Conservation (phyloP, 148 eudicot genomes). For the Vaccinium myrtillus region DNA sequence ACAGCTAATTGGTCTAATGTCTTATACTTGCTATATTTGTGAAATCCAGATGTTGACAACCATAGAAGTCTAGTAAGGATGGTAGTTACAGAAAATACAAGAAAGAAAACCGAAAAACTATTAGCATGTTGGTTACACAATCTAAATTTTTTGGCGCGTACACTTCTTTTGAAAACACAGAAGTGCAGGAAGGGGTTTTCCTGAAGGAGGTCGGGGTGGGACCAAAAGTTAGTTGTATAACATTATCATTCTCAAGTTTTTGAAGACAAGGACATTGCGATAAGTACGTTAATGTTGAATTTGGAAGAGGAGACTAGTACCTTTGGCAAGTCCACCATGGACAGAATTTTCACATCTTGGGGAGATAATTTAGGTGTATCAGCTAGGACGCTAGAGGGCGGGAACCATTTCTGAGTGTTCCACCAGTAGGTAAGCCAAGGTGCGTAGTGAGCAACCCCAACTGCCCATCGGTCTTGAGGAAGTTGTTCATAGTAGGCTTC, state of each 20-base stretch:
- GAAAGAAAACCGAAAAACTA: background rate
- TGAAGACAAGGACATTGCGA: background rate
- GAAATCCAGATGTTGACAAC: background rate
- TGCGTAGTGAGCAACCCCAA: constrained; percentile 39
- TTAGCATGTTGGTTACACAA: too few species aligned
- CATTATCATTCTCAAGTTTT: background rate
- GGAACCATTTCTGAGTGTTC: constrained; percentile 56
- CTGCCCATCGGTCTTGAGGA: constrained; percentile 40
- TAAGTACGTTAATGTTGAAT: background rate
- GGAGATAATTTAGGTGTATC: constrained; percentile 19
- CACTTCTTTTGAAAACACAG: too few species aligned
- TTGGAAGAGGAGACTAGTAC: constrained; percentile 16
- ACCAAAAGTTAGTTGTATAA: background rate
- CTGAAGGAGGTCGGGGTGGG: background rate
- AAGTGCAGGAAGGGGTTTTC: background rate
- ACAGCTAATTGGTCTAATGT: background rate
- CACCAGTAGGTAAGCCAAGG: constrained; percentile 61
- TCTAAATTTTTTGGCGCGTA: too few species aligned
- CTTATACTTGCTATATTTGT: background rate
- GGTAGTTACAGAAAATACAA: background rate
- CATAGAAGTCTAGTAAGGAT: background rate
- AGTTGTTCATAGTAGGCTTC: constrained; percentile 33
- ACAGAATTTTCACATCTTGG: constrained; percentile 31
- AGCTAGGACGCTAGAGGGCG: constrained; percentile 25
- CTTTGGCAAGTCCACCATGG: constrained; percentile 12